Evolutionary conservation across 2,329 filamentous ascomycete genomes (phyloP).

Genomic region (Nigrospora osmanthi): DNA sequence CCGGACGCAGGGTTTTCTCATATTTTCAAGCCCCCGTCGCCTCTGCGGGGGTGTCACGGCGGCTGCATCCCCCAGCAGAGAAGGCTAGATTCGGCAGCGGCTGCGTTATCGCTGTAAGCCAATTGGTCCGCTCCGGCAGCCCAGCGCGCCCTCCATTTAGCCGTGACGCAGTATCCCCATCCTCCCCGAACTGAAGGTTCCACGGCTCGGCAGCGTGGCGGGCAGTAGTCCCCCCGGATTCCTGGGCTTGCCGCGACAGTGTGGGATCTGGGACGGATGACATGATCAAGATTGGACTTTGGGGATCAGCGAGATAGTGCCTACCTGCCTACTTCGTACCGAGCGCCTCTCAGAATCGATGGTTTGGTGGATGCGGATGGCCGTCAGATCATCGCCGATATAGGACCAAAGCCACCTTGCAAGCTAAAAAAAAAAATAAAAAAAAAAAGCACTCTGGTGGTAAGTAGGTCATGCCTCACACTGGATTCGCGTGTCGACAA

Average conservation of each 20-base stretch:
- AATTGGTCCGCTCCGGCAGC: neutral
- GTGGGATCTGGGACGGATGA: neutral
- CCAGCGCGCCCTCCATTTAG: neutral
- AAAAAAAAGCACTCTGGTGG: too few relatives aligned
- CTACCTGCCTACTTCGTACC: neutral
- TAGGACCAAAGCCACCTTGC: too few relatives aligned
- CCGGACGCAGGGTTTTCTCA: neutral
- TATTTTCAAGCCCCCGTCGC: neutral
- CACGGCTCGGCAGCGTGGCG: too few relatives aligned
- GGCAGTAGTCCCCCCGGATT: neutral
- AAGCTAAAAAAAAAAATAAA: too few relatives aligned
- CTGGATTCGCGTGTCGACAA: too few relatives aligned
- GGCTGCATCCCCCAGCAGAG: neutral
- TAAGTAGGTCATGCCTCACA: too few relatives aligned
- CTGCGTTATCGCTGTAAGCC: neutral
- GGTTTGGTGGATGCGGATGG: too few relatives aligned
- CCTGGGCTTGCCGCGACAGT: neutral
- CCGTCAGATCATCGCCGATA: too few relatives aligned
- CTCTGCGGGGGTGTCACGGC: neutral
- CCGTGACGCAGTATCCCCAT: neutral
- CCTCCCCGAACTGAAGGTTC: neutral
- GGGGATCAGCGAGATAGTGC: neutral
- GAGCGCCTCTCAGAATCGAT: neutral
- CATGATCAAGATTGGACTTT: neutral
- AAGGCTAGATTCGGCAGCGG: neutral